phyloP scores from a whole-genome alignment of 768 basidiomycete species.

The Macrolepiota fuliginosa region DNA sequence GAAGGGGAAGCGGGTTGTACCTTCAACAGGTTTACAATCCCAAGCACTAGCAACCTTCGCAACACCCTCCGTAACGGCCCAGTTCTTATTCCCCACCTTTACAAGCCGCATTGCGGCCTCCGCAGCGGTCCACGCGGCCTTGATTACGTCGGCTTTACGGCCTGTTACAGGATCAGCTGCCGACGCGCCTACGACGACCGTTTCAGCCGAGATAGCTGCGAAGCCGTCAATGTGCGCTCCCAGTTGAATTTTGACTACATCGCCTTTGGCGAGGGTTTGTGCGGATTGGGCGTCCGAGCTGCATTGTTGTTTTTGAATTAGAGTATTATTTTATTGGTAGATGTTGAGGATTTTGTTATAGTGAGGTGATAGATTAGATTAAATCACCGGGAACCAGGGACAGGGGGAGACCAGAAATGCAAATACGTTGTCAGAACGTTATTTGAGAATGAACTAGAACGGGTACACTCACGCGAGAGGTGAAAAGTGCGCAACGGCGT shows the following conservation, averaged over 20 bases:
- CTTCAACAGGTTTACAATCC: conserved; percentile 94
- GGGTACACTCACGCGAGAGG: conserved; percentile 76
- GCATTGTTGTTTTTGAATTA: conserved; percentile 12
- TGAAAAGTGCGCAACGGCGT: conserved; percentile 93
- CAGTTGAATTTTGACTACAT: conserved; percentile 94
- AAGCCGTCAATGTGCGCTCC: conserved; percentile 99
- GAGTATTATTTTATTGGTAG: neutral
- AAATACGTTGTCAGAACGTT: no score
- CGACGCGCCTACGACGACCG: conserved; percentile 83
- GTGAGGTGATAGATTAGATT: neutral
- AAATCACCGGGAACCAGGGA: conserved; percentile 13
- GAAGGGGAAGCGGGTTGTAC: conserved; percentile 41
- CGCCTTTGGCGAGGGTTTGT: conserved; percentile 73
- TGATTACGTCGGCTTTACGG: conserved; percentile 84
- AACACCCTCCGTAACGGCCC: conserved; percentile 88
- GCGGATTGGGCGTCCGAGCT: conserved; percentile 75
- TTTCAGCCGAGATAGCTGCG: conserved; percentile 91
- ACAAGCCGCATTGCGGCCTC: conserved; percentile 90
- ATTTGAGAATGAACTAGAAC: conserved; percentile 24
- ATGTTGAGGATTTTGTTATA: neutral
- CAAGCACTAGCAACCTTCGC: conserved; percentile 66
- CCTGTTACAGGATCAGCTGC: conserved; percentile 76
- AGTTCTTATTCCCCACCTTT: conserved; percentile 94
- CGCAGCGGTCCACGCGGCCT: conserved; percentile 91
- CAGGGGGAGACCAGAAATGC: neutral